Percentiles rank a stretch among this genome's conserved stretches.
These are phyloP conservation scores for Ophiostoma tasmaniense DNA, from an alignment of 2,329 filamentous ascomycete species.

Conservation along the genomic window DNA sequence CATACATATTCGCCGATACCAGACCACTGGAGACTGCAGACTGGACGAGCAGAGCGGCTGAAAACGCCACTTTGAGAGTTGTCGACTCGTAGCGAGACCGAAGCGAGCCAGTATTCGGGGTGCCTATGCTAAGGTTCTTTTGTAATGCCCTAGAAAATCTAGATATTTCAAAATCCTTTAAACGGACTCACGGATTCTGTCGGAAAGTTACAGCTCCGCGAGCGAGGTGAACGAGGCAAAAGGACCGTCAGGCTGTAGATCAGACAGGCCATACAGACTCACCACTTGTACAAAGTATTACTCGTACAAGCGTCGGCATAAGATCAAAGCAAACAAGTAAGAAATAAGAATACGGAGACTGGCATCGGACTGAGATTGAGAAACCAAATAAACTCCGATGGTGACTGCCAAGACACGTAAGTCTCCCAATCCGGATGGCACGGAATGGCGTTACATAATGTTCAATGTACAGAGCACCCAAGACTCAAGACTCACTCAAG, in stretches of 20 bases:
- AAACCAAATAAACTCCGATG: background rate
- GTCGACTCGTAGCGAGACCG: background rate
- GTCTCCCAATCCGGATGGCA: constrained; percentile 14
- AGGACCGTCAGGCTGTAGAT: background rate
- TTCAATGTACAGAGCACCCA: no score
- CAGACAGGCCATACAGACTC: background rate
- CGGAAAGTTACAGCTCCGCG: background rate
- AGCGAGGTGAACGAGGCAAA: background rate
- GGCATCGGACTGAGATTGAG: background rate
- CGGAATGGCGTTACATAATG: constrained; percentile 1
- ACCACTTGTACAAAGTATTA: background rate
- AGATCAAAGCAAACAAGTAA: background rate
- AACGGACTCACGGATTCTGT: background rate
- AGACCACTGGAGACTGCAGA: background rate
- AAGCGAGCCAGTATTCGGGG: background rate
- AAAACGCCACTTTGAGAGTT: background rate
- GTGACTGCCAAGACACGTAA: constrained; percentile 9
- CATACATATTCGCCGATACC: background rate
- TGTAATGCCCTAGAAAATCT: no score
- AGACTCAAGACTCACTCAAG: no score
- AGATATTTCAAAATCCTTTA: background rate
- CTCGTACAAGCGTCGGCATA: background rate
- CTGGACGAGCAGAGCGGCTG: background rate
- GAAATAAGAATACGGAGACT: constrained; percentile 2
- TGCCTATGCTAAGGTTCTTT: background rate